phyloP scores from a whole-genome alignment of 2,329 filamentous ascomycete species.

The Diplodia seriata region DNA sequence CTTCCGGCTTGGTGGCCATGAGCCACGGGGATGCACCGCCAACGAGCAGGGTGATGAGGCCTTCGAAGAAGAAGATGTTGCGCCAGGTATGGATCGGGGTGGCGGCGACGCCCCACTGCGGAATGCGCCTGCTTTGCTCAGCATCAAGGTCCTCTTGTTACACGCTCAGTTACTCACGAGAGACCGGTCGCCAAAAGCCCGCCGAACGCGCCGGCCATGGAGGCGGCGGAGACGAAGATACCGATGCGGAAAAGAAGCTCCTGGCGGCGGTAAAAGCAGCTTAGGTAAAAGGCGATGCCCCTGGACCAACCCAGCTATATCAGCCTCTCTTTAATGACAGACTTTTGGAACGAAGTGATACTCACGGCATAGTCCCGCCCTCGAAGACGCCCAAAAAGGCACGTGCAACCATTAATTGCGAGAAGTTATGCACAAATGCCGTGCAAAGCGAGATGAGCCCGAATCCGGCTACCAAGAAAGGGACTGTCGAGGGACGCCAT shows the following conservation, averaged over 20 bases:
- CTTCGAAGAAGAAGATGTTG: slow-evolving; percentile 70
- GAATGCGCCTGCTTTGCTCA: slow-evolving; percentile 51
- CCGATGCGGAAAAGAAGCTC: slow-evolving; percentile 64
- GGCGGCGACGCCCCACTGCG: slow-evolving; percentile 57
- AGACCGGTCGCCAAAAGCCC: slow-evolving; percentile 63
- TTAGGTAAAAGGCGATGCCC: slow-evolving; percentile 64
- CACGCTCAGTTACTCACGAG: slow-evolving; percentile 41
- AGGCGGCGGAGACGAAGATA: slow-evolving; percentile 63
- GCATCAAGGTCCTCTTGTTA: neutral
- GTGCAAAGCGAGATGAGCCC: slow-evolving; percentile 63
- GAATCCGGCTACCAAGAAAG: slow-evolving; percentile 62
- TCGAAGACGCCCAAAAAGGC: slow-evolving; percentile 63
- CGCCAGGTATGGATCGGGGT: slow-evolving; percentile 58
- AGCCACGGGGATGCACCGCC: slow-evolving; percentile 59
- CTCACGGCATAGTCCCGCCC: slow-evolving; percentile 63
- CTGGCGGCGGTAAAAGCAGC: slow-evolving; percentile 63
- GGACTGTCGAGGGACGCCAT: slow-evolving; percentile 46
- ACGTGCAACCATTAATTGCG: slow-evolving; percentile 56
- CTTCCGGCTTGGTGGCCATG: slow-evolving; percentile 59
- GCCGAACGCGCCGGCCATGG: slow-evolving; percentile 64
- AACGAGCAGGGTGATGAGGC: slow-evolving; percentile 47
- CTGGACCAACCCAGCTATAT: slow-evolving; percentile 33
- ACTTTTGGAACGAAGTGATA: slow-evolving; percentile 4
- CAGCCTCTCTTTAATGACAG: no score
- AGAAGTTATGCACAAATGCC: slow-evolving; percentile 60